These are phyloP conservation scores for Alternaria burnsii DNA, from an alignment of 2,329 filamentous ascomycete genomes.

Conservation along the genomic window DNA sequence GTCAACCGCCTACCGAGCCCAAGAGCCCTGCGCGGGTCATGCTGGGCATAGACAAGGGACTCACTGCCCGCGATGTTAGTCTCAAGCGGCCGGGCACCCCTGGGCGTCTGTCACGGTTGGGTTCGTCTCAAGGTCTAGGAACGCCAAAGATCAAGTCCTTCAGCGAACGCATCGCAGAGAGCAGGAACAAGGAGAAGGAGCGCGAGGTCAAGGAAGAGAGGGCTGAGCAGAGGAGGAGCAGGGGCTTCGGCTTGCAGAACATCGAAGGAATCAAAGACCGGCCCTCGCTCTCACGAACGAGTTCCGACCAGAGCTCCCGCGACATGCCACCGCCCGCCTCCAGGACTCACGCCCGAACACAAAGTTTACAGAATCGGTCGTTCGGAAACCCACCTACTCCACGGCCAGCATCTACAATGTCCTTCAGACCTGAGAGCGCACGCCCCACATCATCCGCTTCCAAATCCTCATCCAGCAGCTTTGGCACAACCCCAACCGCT, in stretches of 20 bases:
- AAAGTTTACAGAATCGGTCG: slow-evolving; percentile 19
- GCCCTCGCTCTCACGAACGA: slow-evolving; percentile 34
- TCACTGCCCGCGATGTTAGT: slow-evolving; percentile 82
- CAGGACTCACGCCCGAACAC: slow-evolving; percentile 24
- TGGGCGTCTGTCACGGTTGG: slow-evolving; percentile 43
- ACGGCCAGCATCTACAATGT: slow-evolving; percentile 35
- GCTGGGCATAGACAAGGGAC: slow-evolving; percentile 88
- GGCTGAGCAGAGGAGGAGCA: slow-evolving; percentile 54
- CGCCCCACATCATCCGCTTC: slow-evolving; percentile 34
- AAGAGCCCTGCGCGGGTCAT: slow-evolving; percentile 81
- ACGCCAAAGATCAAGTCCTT: slow-evolving; percentile 67
- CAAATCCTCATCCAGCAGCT: slow-evolving; percentile 32
- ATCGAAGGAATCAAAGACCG: slow-evolving; percentile 38
- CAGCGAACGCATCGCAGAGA: slow-evolving; percentile 83
- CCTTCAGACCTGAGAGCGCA: slow-evolving; percentile 29
- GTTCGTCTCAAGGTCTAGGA: slow-evolving; percentile 51
- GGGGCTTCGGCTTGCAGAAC: slow-evolving; percentile 50
- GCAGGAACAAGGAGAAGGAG: slow-evolving; percentile 57
- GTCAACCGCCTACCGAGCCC: slow-evolving; percentile 61
- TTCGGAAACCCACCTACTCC: slow-evolving; percentile 14
- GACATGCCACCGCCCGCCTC: slow-evolving; percentile 27
- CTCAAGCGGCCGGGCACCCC: slow-evolving; percentile 66
- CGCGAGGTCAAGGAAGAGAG: slow-evolving; percentile 56
- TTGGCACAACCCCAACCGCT: slow-evolving; percentile 27
- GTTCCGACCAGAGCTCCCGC: slow-evolving; percentile 37